Evolutionary conservation across 2,329 filamentous ascomycete species (phyloP), one percentile per base, ranked within the genome.

Genomic region (Hymenoscyphus infarciens): DNA sequence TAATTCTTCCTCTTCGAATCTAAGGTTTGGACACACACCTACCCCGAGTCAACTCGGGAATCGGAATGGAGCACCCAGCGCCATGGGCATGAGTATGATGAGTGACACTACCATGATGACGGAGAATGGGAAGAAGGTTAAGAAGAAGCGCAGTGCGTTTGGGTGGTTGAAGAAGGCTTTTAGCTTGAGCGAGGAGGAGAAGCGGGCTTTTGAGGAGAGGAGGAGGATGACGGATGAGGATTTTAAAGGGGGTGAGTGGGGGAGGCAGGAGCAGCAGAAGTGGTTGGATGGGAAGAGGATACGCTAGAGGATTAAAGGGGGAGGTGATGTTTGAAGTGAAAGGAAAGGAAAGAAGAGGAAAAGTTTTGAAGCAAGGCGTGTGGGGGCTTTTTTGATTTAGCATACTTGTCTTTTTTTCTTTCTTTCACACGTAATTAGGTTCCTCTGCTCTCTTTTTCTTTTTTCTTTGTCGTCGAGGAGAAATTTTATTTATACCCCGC

Each of bases 121-220:
- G 15, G 68, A 69, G 35, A 62, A 69, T 31, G 69, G 67, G 16
- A 70, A 70, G 64, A 74, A 80, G 42, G 71, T 87, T 5, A 87
- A 87, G 74, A 88, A 87, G 77, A 88, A 88, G 78, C 81, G 84
- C 66, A 87, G 86, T 68, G 84, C 85, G 1, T 87, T 88, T 70
- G 86, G 85, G 1, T 88, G 86, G 86, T 74, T 88, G 61, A 88
- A 87, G 74, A 88, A 88, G 75, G 85, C 85, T 0, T 88, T 88
- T 59, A 83, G 82, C 38, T 75, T 88, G 29, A 85, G 87, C 64
- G 86, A 88, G 25, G 84, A 87, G 56, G 86, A 88, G 73, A 81
- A 80, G 59, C 78, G 80, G 8, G 80, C 81, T 10, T 88, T 86
- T 66, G 84, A 87, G 71, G 80, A 81, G 55, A 80, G 81, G 62